Evolutionary conservation across 345 rosid species (phyloP), one percentile per base, ranked within the genome.

Genomic region (Lenwebbia sp.): DNA sequence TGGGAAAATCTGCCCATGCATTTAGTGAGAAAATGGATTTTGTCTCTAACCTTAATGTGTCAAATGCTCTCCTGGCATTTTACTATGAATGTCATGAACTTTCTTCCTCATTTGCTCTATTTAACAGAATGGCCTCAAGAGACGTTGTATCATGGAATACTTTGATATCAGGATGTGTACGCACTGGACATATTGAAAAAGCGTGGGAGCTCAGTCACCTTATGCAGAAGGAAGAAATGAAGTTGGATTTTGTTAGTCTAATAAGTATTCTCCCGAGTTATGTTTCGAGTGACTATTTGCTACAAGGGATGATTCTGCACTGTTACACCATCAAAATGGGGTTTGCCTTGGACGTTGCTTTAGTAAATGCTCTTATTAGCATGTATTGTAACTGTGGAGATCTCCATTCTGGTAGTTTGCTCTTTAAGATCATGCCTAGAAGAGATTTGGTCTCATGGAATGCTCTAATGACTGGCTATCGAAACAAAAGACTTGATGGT

Each of bases 1-100:
- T 88, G 25, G 91, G 91, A 13, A 89, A 91, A 88, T 92, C 93
- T 83, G 88, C 86, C 30, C 95, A 93, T 65, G 93, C 91, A 84
- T 87, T 88, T 89, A 51, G 91, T 82, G 82, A 91, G 70, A 86
- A 91, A 86, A 86, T 83, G 85, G 92, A 87, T 70, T 51, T 90
- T 40, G 88, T 87, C 53, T 86, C 91, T 30, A 89, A 86, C 85
- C 85, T 88, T 50, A 90, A 57, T 49, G 89, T 89, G 58, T 86
- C 89, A 83, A 93, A 91, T 86, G 90, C 92, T 57, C 89, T 93
- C 54, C 51, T 92, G 81, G 84, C 88, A 41, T 89, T 92, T 84
- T 93, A 92, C 83, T 86, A 86, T 85, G 90, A 83, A 84, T 88
- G 88, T 82, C 52, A 52, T 52, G 83, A 85, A 12, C 82, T 88